Conservation (phyloP, 1,284 basidiomycete genomes). For the Peniophora sp. region DNA sequence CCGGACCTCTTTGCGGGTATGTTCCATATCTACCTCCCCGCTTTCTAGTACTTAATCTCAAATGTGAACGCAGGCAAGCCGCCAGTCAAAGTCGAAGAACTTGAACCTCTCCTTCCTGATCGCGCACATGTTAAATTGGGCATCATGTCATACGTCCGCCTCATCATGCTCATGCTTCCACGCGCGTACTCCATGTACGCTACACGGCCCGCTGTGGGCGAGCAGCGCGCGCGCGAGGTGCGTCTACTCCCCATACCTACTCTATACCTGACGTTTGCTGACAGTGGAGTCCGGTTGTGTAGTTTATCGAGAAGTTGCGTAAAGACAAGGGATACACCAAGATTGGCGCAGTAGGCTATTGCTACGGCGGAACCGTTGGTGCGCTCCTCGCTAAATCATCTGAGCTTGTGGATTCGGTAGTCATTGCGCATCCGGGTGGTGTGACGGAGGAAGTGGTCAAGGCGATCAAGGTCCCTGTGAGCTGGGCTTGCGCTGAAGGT, state of each 20-base stretch:
- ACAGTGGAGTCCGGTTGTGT: background rate
- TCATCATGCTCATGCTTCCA: constrained; percentile 22
- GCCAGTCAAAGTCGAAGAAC: constrained; percentile 23
- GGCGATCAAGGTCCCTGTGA: constrained; percentile 41
- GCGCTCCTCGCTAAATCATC: constrained; percentile 33
- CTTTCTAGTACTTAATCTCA: background rate
- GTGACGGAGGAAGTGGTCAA: constrained; percentile 30
- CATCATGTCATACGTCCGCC: constrained; percentile 23
- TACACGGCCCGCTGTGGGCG: constrained; percentile 32
- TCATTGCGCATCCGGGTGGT: constrained; percentile 49
- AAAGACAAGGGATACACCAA: constrained; percentile 46
- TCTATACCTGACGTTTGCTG: background rate
- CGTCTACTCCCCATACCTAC: constrained; percentile 4
- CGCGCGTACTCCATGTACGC: constrained; percentile 25
- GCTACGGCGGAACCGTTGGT: constrained; percentile 44
- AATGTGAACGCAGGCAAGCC: constrained; percentile 29
- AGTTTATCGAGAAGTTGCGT: constrained; percentile 26
- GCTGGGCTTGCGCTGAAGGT: constrained; percentile 56
- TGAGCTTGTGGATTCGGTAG: constrained; percentile 33
- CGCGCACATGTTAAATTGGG: constrained; percentile 31
- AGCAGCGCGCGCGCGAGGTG: constrained; percentile 25
- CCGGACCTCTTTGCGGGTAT: background rate
- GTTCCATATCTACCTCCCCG: background rate
- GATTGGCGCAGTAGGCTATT: constrained; percentile 60
- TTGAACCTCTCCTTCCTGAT: constrained; percentile 29